Evolutionary conservation across 176 grass and related monocot species (phyloP), one percentile per base, ranked within the genome.

Genomic region (Bothriochloa decipiens): DNA sequence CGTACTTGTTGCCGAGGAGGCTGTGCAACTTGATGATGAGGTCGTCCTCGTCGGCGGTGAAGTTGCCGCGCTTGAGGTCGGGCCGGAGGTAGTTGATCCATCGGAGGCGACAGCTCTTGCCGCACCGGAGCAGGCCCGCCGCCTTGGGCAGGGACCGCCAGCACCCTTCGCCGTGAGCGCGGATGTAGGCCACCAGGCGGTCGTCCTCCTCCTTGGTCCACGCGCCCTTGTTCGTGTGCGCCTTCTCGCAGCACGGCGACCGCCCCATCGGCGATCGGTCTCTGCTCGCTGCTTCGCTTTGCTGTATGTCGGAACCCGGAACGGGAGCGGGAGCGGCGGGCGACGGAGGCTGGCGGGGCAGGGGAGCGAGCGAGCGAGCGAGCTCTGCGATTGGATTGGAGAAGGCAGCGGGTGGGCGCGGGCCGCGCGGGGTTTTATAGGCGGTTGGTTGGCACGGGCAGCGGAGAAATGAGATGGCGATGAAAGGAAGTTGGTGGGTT

Each of bases 21-120:
- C 78, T 79, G 82, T 99, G 96, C 60, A 99, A 88, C 26, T 79
- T 91, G 89, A 99, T 62, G 91, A 99, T 99, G 89, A 94, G 93
- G 6, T 89, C 81, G 77, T 99, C 96, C 86, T 99, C 96, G 32
- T 99, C 91, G 72, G 82, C 41, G 17, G 75, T 83, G 91, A 99
- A 99, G 92, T 99, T 99, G 70, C 96, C 96, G 41, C 96, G 96
- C 89, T 99, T 99, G 69, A 99, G 96, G 87, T 99, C 96, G 2
- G 96, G 96, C 4, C 96, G 91, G 69, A 99, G 96, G 91, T 99
- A 99, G 86, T 99, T 99, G 91, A 96, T 99, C 96, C 96, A 99
- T 1, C 96, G 88, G 50, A 99, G 96, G 16, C 96, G 96, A 84
- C 96, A 99, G 88, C 96, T 99, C 93, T 99, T 99, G 88, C 96